phyloP scores from a whole-genome alignment of 306 rosid species.

The Canavalia gladiata region DNA sequence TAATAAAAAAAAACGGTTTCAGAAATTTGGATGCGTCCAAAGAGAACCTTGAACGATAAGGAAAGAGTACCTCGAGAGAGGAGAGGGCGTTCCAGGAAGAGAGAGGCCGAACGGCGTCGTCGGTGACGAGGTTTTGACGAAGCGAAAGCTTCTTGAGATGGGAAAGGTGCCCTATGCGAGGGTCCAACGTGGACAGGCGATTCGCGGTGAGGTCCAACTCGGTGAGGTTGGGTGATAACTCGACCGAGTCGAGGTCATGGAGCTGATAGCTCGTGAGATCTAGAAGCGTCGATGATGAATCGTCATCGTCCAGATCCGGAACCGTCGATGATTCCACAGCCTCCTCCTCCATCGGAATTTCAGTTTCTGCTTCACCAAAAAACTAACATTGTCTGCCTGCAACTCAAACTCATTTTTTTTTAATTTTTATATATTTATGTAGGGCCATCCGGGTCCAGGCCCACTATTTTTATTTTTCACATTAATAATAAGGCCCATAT shows the following conservation, averaged over 20 bases:
- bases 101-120: conserved; percentile 68
- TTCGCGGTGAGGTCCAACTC: conserved; percentile 93
- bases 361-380: conserved; percentile 1
- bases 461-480: no score
- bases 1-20: neutral
- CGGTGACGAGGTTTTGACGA: conserved; percentile 85
- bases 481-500: no score
- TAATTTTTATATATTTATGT: neutral
- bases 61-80: conserved; percentile 64
- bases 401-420: neutral
- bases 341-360: conserved; percentile 38
- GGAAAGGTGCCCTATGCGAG: conserved; percentile 76
- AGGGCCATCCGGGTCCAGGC: neutral
- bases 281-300: conserved; percentile 68
- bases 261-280: conserved; percentile 89
- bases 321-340: conserved; percentile 39
- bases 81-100: conserved; percentile 74
- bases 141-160: conserved; percentile 82
- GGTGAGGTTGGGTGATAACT: conserved; percentile 70
- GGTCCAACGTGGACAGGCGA: conserved; percentile 77
- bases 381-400: neutral
- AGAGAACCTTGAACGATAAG: neutral
- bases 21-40: conserved; percentile 7
- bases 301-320: conserved; percentile 51
- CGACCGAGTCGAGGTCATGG: conserved; percentile 82